phyloP scores from a whole-genome alignment of 2,329 filamentous ascomycete genomes.

The Arthrobotrys pseudoclavata region DNA sequence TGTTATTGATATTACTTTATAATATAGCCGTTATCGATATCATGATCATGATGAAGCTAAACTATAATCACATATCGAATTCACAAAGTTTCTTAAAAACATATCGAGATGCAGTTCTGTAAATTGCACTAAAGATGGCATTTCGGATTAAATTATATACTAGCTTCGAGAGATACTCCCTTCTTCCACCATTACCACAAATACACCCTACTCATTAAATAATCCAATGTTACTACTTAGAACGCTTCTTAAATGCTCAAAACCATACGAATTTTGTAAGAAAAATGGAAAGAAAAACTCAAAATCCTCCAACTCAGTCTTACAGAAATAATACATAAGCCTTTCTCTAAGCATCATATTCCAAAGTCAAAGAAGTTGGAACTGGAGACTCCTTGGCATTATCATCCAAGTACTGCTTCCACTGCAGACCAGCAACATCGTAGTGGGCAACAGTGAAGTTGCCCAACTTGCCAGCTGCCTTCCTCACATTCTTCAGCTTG shows the following conservation, averaged over 20 bases:
- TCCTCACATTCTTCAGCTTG: slow-evolving; percentile 67
- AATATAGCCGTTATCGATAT: too few relatives aligned
- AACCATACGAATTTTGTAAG: slow-evolving; percentile 2
- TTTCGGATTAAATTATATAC: slow-evolving; percentile 17
- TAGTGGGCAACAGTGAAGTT: slow-evolving; percentile 68
- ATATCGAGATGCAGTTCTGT: too few relatives aligned
- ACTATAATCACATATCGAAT: too few relatives aligned
- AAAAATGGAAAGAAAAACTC: not conserved
- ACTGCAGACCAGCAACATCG: slow-evolving; percentile 69
- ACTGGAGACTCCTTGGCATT: slow-evolving; percentile 69
- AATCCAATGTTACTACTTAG: not conserved
- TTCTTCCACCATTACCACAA: slow-evolving; percentile 6
- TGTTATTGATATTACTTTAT: too few relatives aligned
- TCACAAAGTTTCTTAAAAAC: too few relatives aligned
- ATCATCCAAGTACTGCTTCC: slow-evolving; percentile 69
- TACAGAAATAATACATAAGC: not conserved
- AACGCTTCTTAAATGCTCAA: slow-evolving; percentile 3
- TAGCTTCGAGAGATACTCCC: not conserved
- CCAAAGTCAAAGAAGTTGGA: slow-evolving; percentile 67
- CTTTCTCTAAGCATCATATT: slow-evolving; percentile 59
- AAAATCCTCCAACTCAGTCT: not conserved
- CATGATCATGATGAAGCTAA: too few relatives aligned
- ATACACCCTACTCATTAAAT: not conserved
- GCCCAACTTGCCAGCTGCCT: slow-evolving; percentile 66
- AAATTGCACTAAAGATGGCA: not conserved